Evolutionary conservation across 2,329 filamentous ascomycete species (phyloP), one percentile per base, ranked within the genome.

Genomic region (Colletotrichum sp.): DNA sequence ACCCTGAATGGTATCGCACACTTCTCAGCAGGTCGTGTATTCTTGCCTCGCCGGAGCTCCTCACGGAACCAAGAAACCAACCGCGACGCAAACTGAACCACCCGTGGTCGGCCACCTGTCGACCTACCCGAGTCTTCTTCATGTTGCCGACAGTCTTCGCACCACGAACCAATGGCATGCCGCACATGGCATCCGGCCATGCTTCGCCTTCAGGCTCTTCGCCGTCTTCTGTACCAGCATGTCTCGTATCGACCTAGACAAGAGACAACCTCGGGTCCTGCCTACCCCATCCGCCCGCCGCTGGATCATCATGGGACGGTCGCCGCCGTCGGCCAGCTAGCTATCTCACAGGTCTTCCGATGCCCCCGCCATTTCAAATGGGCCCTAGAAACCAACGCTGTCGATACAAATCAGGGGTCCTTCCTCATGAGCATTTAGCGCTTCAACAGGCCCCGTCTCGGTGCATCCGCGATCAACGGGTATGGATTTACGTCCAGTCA

Each of bases 391-490:
- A 70, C 60, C 68, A 72, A 76, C 59, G 59, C 24, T 73, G 69
- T 63, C 55, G 64, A 72, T 72, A 52, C 68, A 64, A 24, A 66
- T 65, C 73, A 77, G 73, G 76, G 76, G 76, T 77, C 73, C 59
- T 76, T 69, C 69, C 69, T 70, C 44, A 75, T 71, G 39, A 55
- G 36, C 24, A 24, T n/a, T 76, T 76, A 76, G 76, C 69, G 64
- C 65, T 73, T 72, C 76, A 21, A 68, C 65, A 66, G 68, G 68
- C 76, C 69, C 69, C 76, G 65, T 76, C 65, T 70, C 66, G 69
- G 72, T 66, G 69, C 76, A 77, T 77, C 73, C 69, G 76, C 76
- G 76, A 76, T 73, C 66, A 71, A 63, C 39, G 67, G 67, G 67
- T 15, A 28, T 71, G 52, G 21, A 28, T 64, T 49, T 32, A 44